Base-by-base conservation (phyloP, 2,329 filamentous ascomycete genomes). In the Exutisphaerella laricina region DNA sequence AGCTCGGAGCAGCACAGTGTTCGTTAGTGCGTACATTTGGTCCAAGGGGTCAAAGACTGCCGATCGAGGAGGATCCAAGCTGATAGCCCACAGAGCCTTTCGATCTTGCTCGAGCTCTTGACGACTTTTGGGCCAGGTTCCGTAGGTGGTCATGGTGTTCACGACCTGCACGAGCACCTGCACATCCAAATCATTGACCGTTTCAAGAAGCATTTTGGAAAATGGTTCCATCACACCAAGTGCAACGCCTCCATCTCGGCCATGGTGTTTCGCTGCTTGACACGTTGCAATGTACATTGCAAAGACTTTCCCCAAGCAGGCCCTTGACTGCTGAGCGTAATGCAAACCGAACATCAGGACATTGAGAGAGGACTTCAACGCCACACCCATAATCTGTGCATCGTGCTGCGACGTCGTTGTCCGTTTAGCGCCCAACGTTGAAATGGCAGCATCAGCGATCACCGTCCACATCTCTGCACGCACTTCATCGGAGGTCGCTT, bases 161-260 rank as follows among this genome's bases (percentile, higher is more conserved):
- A 49, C 33, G n/a, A 59, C 22, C 17, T 43, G 45, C 6, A 55
- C 20, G 14, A 41, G 33, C 8, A 42, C 39, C 4, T 21, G 26
- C 7, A 47, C 29, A 4, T 46, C 23, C 4, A 51, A 26, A 20
- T 43, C 28, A n/a, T 48, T 18, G n/a, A 30, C 18, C 8, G 37
- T 44, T 16, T 56, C 46, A 4, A 37, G 30, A 17, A 56, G 13
- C 1, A 45, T 35, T 31, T 55, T 57, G 3, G 58, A 50, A 12
- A 59, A 41, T 8, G 58, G 60, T 37, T 94, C 87, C 28, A 89
- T 70, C 1, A 88, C 72, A 17, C 77, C 75, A 37, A 85, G 70
- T 4, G 80, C 77, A 29, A 82, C 73, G 4, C 79, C 82, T 12
- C 77, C 75, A 48, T 87, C 80, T 3, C 86, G 85, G 39, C 77